Conservation (phyloP, 768 basidiomycete genomes). For the Termitomyces sp. region DNA sequence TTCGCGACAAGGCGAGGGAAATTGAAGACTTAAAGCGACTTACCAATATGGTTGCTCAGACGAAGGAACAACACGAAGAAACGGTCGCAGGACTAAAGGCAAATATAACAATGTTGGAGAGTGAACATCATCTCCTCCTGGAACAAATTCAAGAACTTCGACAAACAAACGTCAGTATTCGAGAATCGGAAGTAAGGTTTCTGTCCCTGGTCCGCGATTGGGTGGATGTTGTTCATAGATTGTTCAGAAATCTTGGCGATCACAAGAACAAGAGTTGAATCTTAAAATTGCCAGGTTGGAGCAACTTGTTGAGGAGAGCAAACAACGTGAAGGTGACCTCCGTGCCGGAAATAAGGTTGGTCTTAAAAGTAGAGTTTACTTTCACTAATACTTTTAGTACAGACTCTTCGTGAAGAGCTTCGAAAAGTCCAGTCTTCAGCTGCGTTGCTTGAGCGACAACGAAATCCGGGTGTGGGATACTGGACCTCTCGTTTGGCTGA, state of each 20-base stretch:
- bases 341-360: conserved; percentile 74
- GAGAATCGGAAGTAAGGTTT: conserved; percentile 60
- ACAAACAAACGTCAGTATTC: conserved; percentile 37
- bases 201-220: not conserved
- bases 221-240: not conserved
- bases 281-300: conserved; percentile 50
- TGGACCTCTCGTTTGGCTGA: conserved; percentile 57
- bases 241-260: conserved; percentile 25
- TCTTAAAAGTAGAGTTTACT: not conserved
- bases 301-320: conserved; percentile 68
- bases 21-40: conserved; percentile 62
- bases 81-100: conserved; percentile 41
- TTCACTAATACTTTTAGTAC: conserved; percentile 1
- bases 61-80: conserved; percentile 54
- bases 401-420: conserved; percentile 91
- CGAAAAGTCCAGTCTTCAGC: conserved; percentile 94
- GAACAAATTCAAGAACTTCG: conserved; percentile 52
- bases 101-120: conserved; percentile 48
- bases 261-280: conserved; percentile 39
- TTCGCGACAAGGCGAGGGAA: conserved; percentile 74
- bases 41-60: conserved; percentile 52
- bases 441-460: conserved; percentile 81
- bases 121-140: conserved; percentile 42
- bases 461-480: conserved; percentile 92
- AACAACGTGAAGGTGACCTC: conserved; percentile 62